These are phyloP conservation scores for Alliaria petiolata DNA, from an alignment of 345 rosid species.

Conservation along the genomic window DNA sequence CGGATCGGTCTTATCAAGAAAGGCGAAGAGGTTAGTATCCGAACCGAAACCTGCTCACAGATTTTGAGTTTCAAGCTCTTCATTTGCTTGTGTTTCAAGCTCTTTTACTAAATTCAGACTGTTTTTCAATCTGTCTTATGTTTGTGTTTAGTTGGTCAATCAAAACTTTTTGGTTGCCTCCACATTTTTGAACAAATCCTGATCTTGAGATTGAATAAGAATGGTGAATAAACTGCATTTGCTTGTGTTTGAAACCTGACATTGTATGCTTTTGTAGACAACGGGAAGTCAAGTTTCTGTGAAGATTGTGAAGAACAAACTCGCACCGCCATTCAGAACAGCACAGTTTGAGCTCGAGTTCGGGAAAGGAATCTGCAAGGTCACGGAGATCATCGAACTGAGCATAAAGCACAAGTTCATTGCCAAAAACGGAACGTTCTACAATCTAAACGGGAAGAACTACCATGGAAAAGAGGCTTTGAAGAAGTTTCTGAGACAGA, in stretches of 20 bases:
- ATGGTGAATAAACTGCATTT: neutral
- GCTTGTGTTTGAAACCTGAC: conserved; percentile 3
- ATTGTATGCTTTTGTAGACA: conserved; percentile 39
- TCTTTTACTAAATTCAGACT: no score
- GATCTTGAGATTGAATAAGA: neutral
- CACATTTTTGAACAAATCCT: neutral
- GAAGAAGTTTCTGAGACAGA: conserved; percentile 46
- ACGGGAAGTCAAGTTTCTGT: conserved; percentile 71
- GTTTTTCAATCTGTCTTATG: no score
- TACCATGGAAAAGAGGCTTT: conserved; percentile 84
- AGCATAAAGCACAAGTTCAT: conserved; percentile 75
- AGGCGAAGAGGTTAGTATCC: conserved; percentile 97
- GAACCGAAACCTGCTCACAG: no score
- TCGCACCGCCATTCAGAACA: conserved; percentile 86
- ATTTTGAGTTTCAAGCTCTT: no score
- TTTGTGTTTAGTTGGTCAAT: no score
- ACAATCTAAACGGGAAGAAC: conserved; percentile 40
- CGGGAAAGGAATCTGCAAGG: conserved; percentile 87
- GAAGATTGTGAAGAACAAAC: conserved; percentile 94
- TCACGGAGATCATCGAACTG: conserved; percentile 66
- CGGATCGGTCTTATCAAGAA: conserved; percentile 75
- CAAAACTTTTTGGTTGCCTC: no score
- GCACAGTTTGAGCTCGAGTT: conserved; percentile 87
- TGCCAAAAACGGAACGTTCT: conserved; percentile 48
- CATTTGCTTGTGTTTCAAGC: no score